Evolutionary conservation across 192 early-diverging fungal genomes (phyloP), one percentile per base, ranked within the genome.

Genomic region (Linnemannia hyalina): DNA sequence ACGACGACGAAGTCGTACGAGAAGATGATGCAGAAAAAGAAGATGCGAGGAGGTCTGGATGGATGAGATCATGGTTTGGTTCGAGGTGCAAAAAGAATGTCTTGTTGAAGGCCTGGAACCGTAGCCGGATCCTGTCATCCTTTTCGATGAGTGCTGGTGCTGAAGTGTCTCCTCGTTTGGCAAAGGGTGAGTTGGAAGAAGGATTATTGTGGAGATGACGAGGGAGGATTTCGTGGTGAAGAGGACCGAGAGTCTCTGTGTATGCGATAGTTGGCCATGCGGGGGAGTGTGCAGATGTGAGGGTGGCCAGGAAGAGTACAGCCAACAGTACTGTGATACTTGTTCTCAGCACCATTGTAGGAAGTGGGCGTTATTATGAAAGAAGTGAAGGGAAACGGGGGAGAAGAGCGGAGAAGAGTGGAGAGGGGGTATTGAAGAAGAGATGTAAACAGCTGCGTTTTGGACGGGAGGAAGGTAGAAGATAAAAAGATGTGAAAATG

Each of bases 191-290:
- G 44, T 36, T 26, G 1, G 77, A 35, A 23, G 46, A 47, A 26
- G 36, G 36, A 32, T 60, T 32, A 52, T 69, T 16, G 6, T 72
- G 35, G 38, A 35, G 13, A 16, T 40, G 68, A 22, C 74, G 73
- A 36, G 71, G 80, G 40, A 82, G 54, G 68, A 82, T 71, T 26
- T 82, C 80, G 40, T 82, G 80, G 29, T 44, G 80, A 41, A 75
- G 44, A 13, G 54, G 6, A 9, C 70, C 68, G 47, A 82, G 26
- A 38, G 52, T 22, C 54, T 82, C 80, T 20, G 74, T 46, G 54
- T 82, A 76, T 0, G 65, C 38, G 16, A 82, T 76, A n/a, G 80
- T 60, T 22, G 80, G 74, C 68, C 46, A 71, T 32, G 68, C 73
- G 18, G 80, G 57, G 6, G 74, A 82, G 44, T 82, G 80, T 8